Evolutionary conservation across 2,329 filamentous ascomycete species (phyloP), one percentile per base, ranked within the genome.

Genomic region (Talaromyces piceae): DNA sequence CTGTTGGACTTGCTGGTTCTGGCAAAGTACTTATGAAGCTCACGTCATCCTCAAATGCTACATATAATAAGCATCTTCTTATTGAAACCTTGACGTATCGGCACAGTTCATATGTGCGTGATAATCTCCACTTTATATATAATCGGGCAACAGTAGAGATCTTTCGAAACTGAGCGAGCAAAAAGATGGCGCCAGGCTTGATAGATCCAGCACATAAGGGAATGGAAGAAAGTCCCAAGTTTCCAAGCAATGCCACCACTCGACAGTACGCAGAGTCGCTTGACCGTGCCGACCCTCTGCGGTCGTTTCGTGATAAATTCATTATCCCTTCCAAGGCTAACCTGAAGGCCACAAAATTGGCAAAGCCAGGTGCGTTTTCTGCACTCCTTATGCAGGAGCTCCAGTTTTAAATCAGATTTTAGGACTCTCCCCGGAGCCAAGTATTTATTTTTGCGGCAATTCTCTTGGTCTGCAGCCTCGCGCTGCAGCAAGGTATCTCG

Each of bases 391-490:
- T 30, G 45, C 22, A n/a, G 2, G 18, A 23, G 18, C 0, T 20
- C 23, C 9, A 5, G 3, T 41, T n/a, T 7, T 27, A 27, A 41
- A 30, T 8, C 6, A 41, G 22, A 13, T 9, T 48, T 26, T 61
- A 63, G 70, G 68, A 48, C 59, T 67, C 41, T 67, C 65, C 1
- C 59, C 65, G 18, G 63, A 72, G 6, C 63, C 61, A 31, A 65
- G 64, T 39, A 84, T 88, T 50, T 95, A 95, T 68, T 84, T 95
- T 58, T 90, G 88, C 58, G 90, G 90, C 50, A 95, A 95, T 72
- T 95, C 88, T 0, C 79, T 95, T 3, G 90, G 90, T 27, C 78
- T 91, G 8, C 89, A 95, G 67, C 89, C 90, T 26, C 82, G 80
- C 58, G 77, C 81, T 3, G 83, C 83, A 0, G 73, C 79, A 13